Base-by-base conservation (phyloP, 1,284 basidiomycete species). In the Leccinum pachyderme region DNA sequence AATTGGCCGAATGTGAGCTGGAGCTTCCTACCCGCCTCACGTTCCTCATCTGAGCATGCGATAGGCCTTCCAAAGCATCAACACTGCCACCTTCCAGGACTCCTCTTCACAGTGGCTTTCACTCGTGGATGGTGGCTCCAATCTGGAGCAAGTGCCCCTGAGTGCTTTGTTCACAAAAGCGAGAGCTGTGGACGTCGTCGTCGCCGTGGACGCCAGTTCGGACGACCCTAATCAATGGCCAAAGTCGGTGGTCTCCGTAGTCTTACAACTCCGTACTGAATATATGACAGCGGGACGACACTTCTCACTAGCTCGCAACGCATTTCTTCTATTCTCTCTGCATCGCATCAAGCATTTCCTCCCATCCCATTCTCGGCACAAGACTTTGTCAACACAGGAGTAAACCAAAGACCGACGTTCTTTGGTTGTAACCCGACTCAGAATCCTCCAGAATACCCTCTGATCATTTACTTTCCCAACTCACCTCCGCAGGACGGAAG, bases 401-500 rank as follows among this genome's bases (percentile, higher is more conserved):
- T 87, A 9, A 87, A 86, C 67, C 76, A 77, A 39, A 79, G 89
- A 18, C 81, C 89, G 6, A 86, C 86, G 0, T 91, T 92, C 70
- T 92, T 91, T 70, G 89, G 89, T 1, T 91, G 89, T 64, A 72
- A 84, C 62, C 82, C 83, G 11, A 66, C 47, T n/a, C 67, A 75
- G 53, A 71, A 43, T 11, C 77, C 81, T 12, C 72, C 81, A 1
- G 79, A 81, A 55, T 84, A 75, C 58, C 84, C 84, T 0, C 60
- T 87, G 29, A 63, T 86, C 24, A 76, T 86, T 15, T 84, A 83
- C 55, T 70, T 87, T n/a, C 85, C 85, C 4, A 87, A 86, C 63
- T 74, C 81, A 25, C 84, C 84, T 7, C 85, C 85, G 2, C 62
- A 83, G 31, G 77, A 77, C 56, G 84, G 85, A 7, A 75, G 73